Evolutionary conservation across 306 rosid species (phyloP), one percentile per base, ranked within the genome.

Genomic region (Potentilla sterilis): DNA sequence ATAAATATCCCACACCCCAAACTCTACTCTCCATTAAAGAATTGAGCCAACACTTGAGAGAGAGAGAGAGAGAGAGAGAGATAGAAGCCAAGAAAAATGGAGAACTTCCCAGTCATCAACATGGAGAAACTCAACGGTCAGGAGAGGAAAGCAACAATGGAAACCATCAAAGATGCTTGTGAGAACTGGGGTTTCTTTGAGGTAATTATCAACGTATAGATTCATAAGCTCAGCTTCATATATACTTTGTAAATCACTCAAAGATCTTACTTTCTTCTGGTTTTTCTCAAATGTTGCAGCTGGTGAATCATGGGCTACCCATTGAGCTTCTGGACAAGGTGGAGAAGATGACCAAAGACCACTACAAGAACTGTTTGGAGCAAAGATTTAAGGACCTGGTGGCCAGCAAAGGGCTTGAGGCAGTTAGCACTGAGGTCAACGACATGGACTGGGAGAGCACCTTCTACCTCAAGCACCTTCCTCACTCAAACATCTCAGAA

Each of bases 141-240:
- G 67, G 96, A 83, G 63, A 88, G 97, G 34, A 70, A 51, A 64
- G 73, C 77, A 0, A 87, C 82, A 63, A 74, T 91, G 94, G 92
- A 70, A 40, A 86, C 77, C 82, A 89, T 94, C 82, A 94, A 88
- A 40, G 94, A 94, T 69, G 96, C 97, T 52, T 93, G 98, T 80
- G 97, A 93, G 71, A 91, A 91, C 82, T 93, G 97, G 98, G 98
- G 97, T 44, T 94, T 94, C 88, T 91, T 94, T 76, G 96, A 94
- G 97, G 98, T 94, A 83, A 77, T 19, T 70, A 49, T 1, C 18
- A 1, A 46, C 35, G 12, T 35, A 0, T 35, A 34, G 43, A 34
- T 15, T 35, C 43, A 63, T 63, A 35, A 34, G n/a, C 42, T 5
- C 15, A 57, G 21, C 35, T 58, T 16, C n/a, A 43, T 28, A 28